Evolutionary conservation across 352 stramenopile genomes (phyloP), one percentile per base, ranked within the genome.

Genomic region (Pythium grandisporangium): DNA sequence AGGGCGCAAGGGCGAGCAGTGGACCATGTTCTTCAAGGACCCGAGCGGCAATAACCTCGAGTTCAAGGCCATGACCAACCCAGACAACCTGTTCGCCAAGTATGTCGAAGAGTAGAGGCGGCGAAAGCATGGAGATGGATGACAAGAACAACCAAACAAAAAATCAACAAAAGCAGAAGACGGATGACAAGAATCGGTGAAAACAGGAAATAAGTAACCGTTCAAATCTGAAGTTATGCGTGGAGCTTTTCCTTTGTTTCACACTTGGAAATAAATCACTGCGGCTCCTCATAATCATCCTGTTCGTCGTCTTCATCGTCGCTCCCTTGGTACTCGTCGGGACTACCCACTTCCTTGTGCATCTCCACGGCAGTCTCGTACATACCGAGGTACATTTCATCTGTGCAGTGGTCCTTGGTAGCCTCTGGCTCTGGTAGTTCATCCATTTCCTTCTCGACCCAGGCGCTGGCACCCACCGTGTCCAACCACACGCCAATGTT

Each of bases 21-120:
- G 84, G 84, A 99, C 96, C 26, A 99, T 99, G 96, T 99, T 99
- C 65, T 99, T 99, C 70, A 99, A 99, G 58, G 88, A 96, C 54
- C 93, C 94, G 12, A 96, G 75, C 48, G 90, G 89, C 45, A 99
- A 99, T 64, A 98, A 97, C 65, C 76, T 99, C 7, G 96, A 99
- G 70, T 99, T 99, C 69, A 99, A 99, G 62, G 91, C 93, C 38
- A 99, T 99, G 95, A 97, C 90, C 6, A 97, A 87, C 27, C 77
- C 85, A 16, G 82, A 96, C 37, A 98, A 98, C 62, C 63, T 99
- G 13, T 99, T 99, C 67, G 90, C 91, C n/a, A 99, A 98, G 63
- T 99, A 98, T 52, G 71, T 86, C 19, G 78, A 92, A 55, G 59
- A 84, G 26, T 86, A 68, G 63, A 8, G 12, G 23, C 29, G 27